Conservation (phyloP, 2,329 filamentous ascomycete species). For the Penicillium sp. region DNA sequence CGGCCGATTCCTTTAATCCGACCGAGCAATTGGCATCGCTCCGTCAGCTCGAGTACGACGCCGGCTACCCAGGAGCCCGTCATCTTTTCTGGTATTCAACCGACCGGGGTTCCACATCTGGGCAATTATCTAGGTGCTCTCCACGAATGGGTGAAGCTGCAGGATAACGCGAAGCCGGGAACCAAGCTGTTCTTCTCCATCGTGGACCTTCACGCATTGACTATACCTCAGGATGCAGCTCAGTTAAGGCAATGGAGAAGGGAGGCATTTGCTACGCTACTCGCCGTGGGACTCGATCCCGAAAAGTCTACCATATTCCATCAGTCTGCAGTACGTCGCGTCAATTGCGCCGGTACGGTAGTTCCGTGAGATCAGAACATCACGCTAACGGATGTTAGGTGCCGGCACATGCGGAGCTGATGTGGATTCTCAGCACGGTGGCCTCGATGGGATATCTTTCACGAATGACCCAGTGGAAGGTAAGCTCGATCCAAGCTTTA, state of each 20-base stretch:
- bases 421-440: conserved; percentile 94
- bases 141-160: conserved; percentile 78
- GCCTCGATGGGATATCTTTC: conserved; percentile 91
- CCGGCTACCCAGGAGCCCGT: conserved; percentile 38
- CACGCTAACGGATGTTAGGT: conserved; percentile 50
- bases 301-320: conserved; percentile 76
- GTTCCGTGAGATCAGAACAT: background rate
- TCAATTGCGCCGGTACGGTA: background rate
- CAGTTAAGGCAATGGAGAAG: conserved; percentile 64
- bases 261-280: conserved; percentile 73
- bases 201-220: conserved; percentile 93
- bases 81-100: conserved; percentile 96
- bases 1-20: conserved; percentile 2
- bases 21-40: conserved; percentile 12
- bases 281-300: conserved; percentile 82
- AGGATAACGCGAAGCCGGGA: conserved; percentile 58
- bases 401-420: conserved; percentile 78
- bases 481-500: conserved; percentile 33
- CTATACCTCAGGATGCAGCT: conserved; percentile 64
- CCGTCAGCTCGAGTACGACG: conserved; percentile 11
- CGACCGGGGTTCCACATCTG: conserved; percentile 87
- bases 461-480: conserved; percentile 99
- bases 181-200: conserved; percentile 77
- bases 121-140: conserved; percentile 94
- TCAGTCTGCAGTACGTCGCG: conserved; percentile 64